phyloP scores from a whole-genome alignment of 495 filamentous ascomycete genomes.

The Aspergillus biplanus region DNA sequence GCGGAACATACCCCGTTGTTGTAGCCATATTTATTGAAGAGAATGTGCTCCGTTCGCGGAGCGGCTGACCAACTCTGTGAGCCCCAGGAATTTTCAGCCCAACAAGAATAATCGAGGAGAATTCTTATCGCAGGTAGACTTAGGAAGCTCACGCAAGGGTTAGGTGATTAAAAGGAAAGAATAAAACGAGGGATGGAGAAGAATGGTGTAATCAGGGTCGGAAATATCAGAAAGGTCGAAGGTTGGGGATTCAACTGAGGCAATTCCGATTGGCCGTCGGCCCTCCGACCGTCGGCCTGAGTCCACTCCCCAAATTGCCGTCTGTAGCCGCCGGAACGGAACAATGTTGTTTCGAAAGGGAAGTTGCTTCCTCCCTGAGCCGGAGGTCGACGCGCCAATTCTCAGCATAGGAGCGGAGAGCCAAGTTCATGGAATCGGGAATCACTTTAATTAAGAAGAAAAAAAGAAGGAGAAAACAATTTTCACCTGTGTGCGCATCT shows the following conservation, averaged over 20 bases:
- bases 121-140: no score
- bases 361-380: not conserved
- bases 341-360: constrained; percentile 16
- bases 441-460: not conserved
- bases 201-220: not conserved
- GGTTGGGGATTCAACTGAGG: constrained; percentile 5
- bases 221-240: constrained; percentile 9
- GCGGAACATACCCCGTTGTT: constrained; percentile 50
- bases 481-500: not conserved
- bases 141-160: not conserved
- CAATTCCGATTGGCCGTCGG: constrained; percentile 14
- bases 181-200: not conserved
- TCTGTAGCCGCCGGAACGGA: constrained; percentile 27
- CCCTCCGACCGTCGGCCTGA: constrained; percentile 20
- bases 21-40: constrained; percentile 48
- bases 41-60: constrained; percentile 25
- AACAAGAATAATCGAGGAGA: no score
- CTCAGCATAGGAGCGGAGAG: no score
- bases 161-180: not conserved
- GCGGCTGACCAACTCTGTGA: constrained; percentile 1
- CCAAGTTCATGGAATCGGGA: no score
- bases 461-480: not conserved
- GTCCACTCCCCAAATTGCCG: constrained; percentile 15
- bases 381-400: constrained; percentile 16
- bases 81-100: not conserved